phyloP scores from a whole-genome alignment of 1,284 basidiomycete genomes.

The Tranzscheliella williamsii region DNA sequence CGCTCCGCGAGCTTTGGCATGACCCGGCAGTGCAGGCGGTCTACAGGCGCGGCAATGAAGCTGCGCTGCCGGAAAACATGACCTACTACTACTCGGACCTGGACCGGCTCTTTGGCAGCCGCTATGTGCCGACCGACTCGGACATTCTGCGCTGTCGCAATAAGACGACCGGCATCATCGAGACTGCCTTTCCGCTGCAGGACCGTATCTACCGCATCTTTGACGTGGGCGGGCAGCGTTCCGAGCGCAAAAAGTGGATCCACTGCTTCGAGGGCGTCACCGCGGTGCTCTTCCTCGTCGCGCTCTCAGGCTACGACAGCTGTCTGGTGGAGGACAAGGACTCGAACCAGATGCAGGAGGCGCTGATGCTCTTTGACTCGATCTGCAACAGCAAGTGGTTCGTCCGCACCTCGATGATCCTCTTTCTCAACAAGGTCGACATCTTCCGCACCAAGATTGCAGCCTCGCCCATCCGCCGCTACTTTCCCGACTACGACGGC shows the following conservation, averaged over 20 bases:
- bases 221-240: conserved; percentile 87
- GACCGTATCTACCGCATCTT: conserved; percentile 69
- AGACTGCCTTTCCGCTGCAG: conserved; percentile 74
- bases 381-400: conserved; percentile 97
- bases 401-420: conserved; percentile 83
- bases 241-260: conserved; percentile 75
- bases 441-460: conserved; percentile 81
- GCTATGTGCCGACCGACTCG: conserved; percentile 75
- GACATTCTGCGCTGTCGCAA: conserved; percentile 79
- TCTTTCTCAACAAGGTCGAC: conserved; percentile 69
- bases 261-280: conserved; percentile 66
- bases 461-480: conserved; percentile 78
- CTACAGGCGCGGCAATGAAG: conserved; percentile 77
- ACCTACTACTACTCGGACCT: conserved; percentile 73
- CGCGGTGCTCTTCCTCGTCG: conserved; percentile 82
- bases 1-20: conserved; percentile 75
- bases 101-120: conserved; percentile 74
- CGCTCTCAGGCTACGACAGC: conserved; percentile 85
- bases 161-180: conserved; percentile 90
- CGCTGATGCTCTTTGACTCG: conserved; percentile 91
- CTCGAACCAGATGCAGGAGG: conserved; percentile 94
- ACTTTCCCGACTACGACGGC: conserved; percentile 65
- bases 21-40: conserved; percentile 76
- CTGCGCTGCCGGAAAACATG: conserved; percentile 79
- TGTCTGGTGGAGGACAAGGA: conserved; percentile 90